Evolutionary conservation across 108 stramenopile genomes (phyloP), one percentile per base, ranked within the genome.

Genomic region (Fragilaria crotonensis): DNA sequence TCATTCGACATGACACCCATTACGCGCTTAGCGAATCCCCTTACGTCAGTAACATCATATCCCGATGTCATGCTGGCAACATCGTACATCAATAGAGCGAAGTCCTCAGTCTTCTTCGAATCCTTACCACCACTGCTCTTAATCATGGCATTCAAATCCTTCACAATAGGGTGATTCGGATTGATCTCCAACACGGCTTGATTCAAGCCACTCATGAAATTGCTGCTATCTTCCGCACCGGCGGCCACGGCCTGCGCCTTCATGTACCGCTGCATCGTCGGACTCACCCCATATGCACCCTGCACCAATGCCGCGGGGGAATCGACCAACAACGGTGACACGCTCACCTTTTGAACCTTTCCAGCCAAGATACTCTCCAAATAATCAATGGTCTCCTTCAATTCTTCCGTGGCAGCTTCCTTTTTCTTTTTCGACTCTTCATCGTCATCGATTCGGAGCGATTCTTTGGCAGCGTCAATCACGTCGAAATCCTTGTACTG

Each of bases 251-350:
- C 86, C 75, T 97, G 96, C 0, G 95, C 95, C 20, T 66, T 53
- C 95, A 97, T 96, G 89, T 97, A 97, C n/a, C 90, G 75, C 57
- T 96, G 95, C 98, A 99, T 99, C 44, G 82, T 96, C 28, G 98
- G 96, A 54, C 87, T 90, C 85, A 97, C 89, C 33, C 98, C 98
- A 64, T 96, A 99, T 0, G 95, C 95, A 30, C 90, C 85, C 72
- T 97, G 94, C 2, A 96, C 95, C 33, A 97, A 60, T 5, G 89
- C 94, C 21, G 95, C 96, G 1, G 98, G 96, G 9, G 90, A 91
- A 33, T 85, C 83, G 1, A 77, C 76, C 1, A 99, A 83, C 32
- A 90, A 67, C 53, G 73, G 73, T 3, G 92, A 93, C 22, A 96
- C 84, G 25, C 82, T 78, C 2, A 97, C 98, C 66, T 93, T 90